Base-by-base conservation (phyloP, 257 asterid species). In the Agastache rugosa region DNA sequence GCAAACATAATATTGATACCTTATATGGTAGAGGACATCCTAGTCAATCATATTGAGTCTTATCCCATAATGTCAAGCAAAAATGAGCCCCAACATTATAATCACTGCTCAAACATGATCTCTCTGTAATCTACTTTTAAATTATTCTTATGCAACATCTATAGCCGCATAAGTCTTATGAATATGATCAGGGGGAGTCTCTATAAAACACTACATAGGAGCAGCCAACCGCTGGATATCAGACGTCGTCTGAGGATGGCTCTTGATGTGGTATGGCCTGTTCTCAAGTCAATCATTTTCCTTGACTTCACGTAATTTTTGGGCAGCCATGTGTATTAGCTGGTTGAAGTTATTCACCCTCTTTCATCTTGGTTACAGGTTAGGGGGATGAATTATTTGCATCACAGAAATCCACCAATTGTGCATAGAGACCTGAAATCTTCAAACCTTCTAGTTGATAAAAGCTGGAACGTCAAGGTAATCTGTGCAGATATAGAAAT, bases 371-470 rank as follows among this genome's bases (percentile, higher is more conserved):
- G 58, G 51, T 47, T 82, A 69, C 83, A 91, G 96, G 93, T 92
- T 31, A 87, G 90, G 83, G 97, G 97, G 54, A 84, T 91, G 93
- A 87, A 85, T 79, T 91, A 91, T 79, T 80, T 91, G 86, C 97
- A 91, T 77, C 88, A 76, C 54, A 79, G 93, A 61, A 91, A 87
- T 71, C 97, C 97, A 39, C 92, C 97, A 29, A 87, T 91, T 23
- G 92, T 89, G 23, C 97, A 91, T 54, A 73, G 97, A 76, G 97
- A 91, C 80, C 80, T 91, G 61, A 91, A 91, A 86, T 89, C 97
- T 45, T 89, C 97, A 3, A 91, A 91, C 77, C 91, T 91, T 72
- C 88, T 91, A 8, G 97, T 89, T 23, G 93, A 87, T 67, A 91
- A 87, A 80, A 86, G 87, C 82, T 91, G 91, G 96, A 87, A 79